Conservation (phyloP, 306 rosid species). For the Vigna unguiculata region DNA sequence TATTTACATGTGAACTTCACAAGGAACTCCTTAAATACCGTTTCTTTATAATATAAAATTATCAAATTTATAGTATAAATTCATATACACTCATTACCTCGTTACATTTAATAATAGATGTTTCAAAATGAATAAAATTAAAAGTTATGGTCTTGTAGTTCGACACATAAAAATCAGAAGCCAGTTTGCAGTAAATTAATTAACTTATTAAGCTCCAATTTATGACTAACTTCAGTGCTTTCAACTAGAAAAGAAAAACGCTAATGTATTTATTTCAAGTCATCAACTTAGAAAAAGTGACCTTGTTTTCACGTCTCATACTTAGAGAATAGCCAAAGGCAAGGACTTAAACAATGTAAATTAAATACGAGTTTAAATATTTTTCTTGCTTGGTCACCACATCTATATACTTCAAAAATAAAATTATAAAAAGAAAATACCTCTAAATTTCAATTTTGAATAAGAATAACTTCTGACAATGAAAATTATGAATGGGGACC, state of each 20-base stretch:
- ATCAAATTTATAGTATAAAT: background rate
- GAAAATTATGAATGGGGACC: slow-evolving; percentile 10
- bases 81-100: background rate
- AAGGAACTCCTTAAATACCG: background rate
- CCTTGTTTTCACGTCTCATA: background rate
- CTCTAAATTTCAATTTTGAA: background rate
- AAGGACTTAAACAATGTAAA: background rate
- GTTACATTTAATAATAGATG: background rate
- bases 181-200: background rate
- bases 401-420: background rate
- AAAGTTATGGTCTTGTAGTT: background rate
- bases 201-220: background rate
- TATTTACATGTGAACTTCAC: background rate
- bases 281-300: background rate
- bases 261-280: background rate
- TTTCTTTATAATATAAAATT: background rate
- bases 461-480: background rate
- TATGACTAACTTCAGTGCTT: background rate
- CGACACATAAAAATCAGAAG: background rate
- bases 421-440: no score
- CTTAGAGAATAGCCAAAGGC: background rate
- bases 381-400: background rate
- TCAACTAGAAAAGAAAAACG: background rate
- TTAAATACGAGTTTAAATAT: background rate
- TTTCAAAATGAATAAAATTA: background rate